A percentile compares a stretch with the other conserved stretches of the same genome.
Conservation (phyloP, 441 rosid genomes). For the Eruca vesicaria region DNA sequence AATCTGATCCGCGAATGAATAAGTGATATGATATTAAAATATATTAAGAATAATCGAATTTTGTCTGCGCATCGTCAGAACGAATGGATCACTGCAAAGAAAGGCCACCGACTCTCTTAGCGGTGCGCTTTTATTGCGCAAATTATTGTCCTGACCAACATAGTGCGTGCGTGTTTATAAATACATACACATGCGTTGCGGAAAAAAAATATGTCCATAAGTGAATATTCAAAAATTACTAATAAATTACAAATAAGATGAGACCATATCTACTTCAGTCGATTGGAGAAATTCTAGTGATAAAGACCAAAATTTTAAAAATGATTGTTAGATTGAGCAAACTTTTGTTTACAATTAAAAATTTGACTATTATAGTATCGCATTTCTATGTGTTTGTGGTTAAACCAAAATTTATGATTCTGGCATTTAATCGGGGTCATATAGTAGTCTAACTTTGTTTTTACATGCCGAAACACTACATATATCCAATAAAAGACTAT, state of each 20-base stretch:
- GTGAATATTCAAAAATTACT: not conserved
- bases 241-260: not conserved
- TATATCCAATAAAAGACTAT: not conserved
- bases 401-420: not conserved
- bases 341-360: not conserved
- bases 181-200: constrained; percentile 23
- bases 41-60: constrained; percentile 21
- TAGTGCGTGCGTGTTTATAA: constrained; percentile 22
- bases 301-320: not conserved
- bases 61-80: constrained; percentile 18
- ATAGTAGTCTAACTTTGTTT: not conserved
- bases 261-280: not conserved
- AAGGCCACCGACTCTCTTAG: constrained; percentile 29
- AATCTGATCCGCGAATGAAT: constrained; percentile 4
- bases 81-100: constrained; percentile 15
- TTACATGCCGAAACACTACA: constrained; percentile 2
- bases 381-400: not conserved
- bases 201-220: not conserved
- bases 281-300: not conserved
- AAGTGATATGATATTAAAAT: not conserved
- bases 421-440: constrained; percentile 4
- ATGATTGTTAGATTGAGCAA: not conserved
- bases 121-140: constrained; percentile 35
- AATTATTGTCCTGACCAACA: constrained; percentile 15
- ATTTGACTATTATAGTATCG: not conserved